These are phyloP conservation scores for Pestalotiopsis sp. DNA, from an alignment of 2,329 filamentous ascomycete genomes.

Conservation along the genomic window DNA sequence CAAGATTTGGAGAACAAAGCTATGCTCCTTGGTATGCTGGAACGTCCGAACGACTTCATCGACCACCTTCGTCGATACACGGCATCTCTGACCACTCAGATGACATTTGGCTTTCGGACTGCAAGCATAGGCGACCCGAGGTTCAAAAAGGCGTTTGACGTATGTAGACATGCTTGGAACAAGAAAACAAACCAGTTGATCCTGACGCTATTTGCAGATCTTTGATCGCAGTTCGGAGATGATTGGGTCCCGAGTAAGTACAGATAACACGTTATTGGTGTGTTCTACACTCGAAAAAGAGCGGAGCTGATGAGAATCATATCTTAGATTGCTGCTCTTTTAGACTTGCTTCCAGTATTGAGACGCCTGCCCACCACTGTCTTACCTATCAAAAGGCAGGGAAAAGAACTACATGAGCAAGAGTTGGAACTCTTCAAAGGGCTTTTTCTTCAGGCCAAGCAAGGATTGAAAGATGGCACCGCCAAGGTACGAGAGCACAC, in stretches of 20 bases:
- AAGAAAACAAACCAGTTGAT: neutral
- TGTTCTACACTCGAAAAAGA: neutral
- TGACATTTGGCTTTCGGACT: slow-evolving; percentile 51
- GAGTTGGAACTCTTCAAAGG: slow-evolving; percentile 44
- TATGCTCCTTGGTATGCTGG: slow-evolving; percentile 53
- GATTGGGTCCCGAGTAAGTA: slow-evolving; percentile 1
- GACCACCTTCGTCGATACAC: slow-evolving; percentile 50
- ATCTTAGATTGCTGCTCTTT: slow-evolving; percentile 37
- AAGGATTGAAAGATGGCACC: slow-evolving; percentile 29
- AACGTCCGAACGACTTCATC: slow-evolving; percentile 42
- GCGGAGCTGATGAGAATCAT: neutral
- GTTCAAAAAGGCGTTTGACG: slow-evolving; percentile 33
- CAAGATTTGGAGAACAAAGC: slow-evolving; percentile 58
- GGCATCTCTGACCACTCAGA: slow-evolving; percentile 50
- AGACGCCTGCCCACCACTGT: slow-evolving; percentile 45
- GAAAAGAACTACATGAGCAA: slow-evolving; percentile 42
- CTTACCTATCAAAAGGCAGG: slow-evolving; percentile 40
- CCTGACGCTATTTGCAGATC: neutral
- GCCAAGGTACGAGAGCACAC: slow-evolving; percentile 22
- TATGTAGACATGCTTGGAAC: neutral
- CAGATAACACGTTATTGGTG: neutral
- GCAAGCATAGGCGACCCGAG: slow-evolving; percentile 36
- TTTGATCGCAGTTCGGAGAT: slow-evolving; percentile 3
- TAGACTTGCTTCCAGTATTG: slow-evolving; percentile 49
- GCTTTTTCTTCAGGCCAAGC: slow-evolving; percentile 44